Base-by-base conservation (phyloP, 257 asterid genomes). In the Jaltomata sinuosa region DNA sequence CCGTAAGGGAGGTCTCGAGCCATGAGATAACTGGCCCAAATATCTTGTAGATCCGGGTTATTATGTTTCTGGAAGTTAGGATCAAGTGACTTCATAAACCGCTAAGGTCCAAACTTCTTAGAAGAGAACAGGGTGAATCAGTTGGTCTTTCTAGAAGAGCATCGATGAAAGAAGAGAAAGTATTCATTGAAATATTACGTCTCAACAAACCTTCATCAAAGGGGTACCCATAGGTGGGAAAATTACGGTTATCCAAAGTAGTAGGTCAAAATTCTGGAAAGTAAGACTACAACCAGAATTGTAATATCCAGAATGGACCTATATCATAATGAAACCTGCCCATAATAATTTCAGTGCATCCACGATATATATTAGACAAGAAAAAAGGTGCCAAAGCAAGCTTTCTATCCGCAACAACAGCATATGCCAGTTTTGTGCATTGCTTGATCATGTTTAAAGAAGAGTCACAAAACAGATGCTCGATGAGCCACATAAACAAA, bases 401-500 rank as follows among this genome's bases (percentile, higher is more conserved):
- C 83, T 80, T 80, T 22, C 36, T 53, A n/a, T 72, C 83, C 15
- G 3, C 8, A 36, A 74, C 64, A 57, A 80, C 74, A 29, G 74
- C 40, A 6, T 36, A 8, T 14, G 72, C 84, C 34, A 80, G 42
- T 80, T 57, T 19, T 2, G 40, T 80, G 38, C 27, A 57, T 36
- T 80, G 71, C 52, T 57, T 21, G 32, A 12, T 38, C 55, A 21
- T 54, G 84, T 11, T 57, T 3, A 22, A 6, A 0, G 72, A 55
- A 38, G 55, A 31, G 38, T 57, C 38, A 42, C 84, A 80, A 1
- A 80, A 19, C 0, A 57, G 54, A 34, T 36, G 57, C 14, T 14
- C 57, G 19, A 34, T 12, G n/a, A 80, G 84, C 84, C 84, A 80
- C 84, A 54, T 57, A 57, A 57, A 74, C 21, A 80, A 74, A 80